Evolutionary conservation across 1,284 basidiomycete species (phyloP).

Genomic region (Cryptococcus amylolentus): DNA sequence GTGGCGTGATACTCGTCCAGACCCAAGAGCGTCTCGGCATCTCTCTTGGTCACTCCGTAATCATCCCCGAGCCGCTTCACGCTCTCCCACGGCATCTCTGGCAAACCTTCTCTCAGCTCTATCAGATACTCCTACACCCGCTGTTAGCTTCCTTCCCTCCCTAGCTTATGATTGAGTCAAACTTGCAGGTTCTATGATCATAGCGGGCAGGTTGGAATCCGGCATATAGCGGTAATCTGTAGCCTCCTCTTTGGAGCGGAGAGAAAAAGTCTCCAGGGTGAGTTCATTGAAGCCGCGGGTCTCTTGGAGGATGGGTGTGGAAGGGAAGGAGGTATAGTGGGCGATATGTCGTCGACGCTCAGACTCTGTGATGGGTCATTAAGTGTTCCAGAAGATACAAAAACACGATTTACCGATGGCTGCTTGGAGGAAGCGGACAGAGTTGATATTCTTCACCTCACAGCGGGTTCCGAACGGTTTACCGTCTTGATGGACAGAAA

Average conservation of each 20-base stretch:
- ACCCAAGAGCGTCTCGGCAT: slow-evolving; percentile 71
- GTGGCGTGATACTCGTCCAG: slow-evolving; percentile 59
- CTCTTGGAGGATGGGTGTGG: slow-evolving; percentile 60
- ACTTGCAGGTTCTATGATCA: slow-evolving; percentile 58
- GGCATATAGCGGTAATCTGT: slow-evolving; percentile 99
- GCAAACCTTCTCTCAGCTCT: slow-evolving; percentile 59
- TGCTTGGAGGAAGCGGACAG: slow-evolving; percentile 76
- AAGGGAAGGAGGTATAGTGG: slow-evolving; percentile 31
- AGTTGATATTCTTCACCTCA: slow-evolving; percentile 97
- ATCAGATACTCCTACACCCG: slow-evolving; percentile 54
- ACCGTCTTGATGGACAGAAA: slow-evolving; percentile 73
- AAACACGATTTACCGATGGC: slow-evolving; percentile 69
- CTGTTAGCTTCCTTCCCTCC: background rate
- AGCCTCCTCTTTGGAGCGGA: slow-evolving; percentile 88
- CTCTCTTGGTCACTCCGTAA: slow-evolving; percentile 61
- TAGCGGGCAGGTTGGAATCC: slow-evolving; percentile 82
- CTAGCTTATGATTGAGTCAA: background rate
- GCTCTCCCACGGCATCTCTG: slow-evolving; percentile 71
- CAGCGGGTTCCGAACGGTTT: slow-evolving; percentile 76
- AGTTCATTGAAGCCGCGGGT: slow-evolving; percentile 88
- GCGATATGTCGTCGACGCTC: slow-evolving; percentile 43
- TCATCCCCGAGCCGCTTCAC: slow-evolving; percentile 58
- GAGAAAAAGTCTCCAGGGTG: slow-evolving; percentile 70
- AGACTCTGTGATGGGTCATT: slow-evolving; percentile 54
- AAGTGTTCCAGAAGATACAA: background rate